A percentile compares a stretch with the other conserved stretches of the same genome.
Conservation (phyloP, 2,329 filamentous ascomycete species). For the Teratosphaeria nubilosa region DNA sequence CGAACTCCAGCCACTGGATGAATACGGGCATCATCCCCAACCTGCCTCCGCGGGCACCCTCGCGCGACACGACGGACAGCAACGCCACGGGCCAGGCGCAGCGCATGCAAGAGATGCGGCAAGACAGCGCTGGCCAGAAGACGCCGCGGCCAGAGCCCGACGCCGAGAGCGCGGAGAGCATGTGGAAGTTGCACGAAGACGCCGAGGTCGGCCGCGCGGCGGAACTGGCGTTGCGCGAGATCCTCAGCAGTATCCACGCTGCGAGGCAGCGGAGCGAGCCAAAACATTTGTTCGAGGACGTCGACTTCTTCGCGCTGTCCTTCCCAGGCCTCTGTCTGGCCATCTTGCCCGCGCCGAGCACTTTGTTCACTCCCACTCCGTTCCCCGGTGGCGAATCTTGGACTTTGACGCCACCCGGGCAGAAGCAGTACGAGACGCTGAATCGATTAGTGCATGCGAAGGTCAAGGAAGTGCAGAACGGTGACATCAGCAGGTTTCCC, state of each 20-base stretch:
- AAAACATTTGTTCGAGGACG: conserved; percentile 50
- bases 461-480: conserved; percentile 23
- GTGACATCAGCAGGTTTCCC: conserved; percentile 14
- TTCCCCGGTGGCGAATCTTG: conserved; percentile 71
- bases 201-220: conserved; percentile 72
- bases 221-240: conserved; percentile 73
- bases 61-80: conserved; percentile 9
- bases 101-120: conserved; percentile 20
- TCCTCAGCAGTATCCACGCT: conserved; percentile 70
- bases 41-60: conserved; percentile 39
- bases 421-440: conserved; percentile 64
- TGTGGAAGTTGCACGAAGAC: conserved; percentile 43
- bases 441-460: conserved; percentile 18
- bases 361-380: conserved; percentile 70
- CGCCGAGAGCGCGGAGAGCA: conserved; percentile 40
- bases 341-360: conserved; percentile 69
- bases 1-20: conserved; percentile 62
- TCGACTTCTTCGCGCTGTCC: conserved; percentile 74
- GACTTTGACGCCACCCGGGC: conserved; percentile 65
- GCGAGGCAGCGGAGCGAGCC: conserved; percentile 53
- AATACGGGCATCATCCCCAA: conserved; percentile 70
- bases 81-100: conserved; percentile 22
- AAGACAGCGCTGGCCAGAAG: conserved; percentile 14
- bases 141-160: conserved; percentile 44
- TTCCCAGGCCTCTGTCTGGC: conserved; percentile 78